A percentile compares a stretch with the other conserved stretches of the same genome.
phyloP scores from a whole-genome alignment of 345 rosid genomes.

The Cardamine resedifolia region DNA sequence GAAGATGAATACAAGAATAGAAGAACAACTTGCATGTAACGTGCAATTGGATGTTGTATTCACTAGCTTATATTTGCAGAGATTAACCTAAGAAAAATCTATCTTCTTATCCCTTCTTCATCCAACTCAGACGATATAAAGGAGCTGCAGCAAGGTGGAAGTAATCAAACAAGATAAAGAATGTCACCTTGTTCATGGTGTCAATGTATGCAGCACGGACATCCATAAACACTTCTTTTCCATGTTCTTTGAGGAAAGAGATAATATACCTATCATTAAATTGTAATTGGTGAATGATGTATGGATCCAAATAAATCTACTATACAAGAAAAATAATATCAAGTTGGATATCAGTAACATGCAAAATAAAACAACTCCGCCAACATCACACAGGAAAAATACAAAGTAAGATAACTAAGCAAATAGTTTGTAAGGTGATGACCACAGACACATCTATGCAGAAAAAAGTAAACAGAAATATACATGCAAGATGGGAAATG shows the following conservation, averaged over 20 bases:
- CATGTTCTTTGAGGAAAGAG: constrained; percentile 89
- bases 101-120: constrained; percentile 8
- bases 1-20: constrained; percentile 4
- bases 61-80: neutral
- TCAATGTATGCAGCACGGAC: constrained; percentile 91
- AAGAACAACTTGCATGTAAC: constrained; percentile 15
- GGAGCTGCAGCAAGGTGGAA: neutral
- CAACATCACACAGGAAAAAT: neutral
- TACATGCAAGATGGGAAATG: constrained; percentile 7
- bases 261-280: constrained; percentile 61
- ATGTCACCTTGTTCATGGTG: constrained; percentile 96
- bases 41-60: neutral
- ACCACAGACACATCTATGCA: constrained; percentile 1
- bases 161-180: constrained; percentile 21
- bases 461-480: neutral
- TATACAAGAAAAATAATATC: constrained; percentile 4
- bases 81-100: neutral
- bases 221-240: constrained; percentile 81
- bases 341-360: constrained; percentile 20
- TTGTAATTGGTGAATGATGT: constrained; percentile 14
- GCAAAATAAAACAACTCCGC: neutral
- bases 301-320: constrained; percentile 7
- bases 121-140: neutral
- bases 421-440: constrained; percentile 13
- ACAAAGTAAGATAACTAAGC: neutral